Base-by-base conservation (phyloP, 1,284 basidiomycete genomes). In the Ceratobasidium sp. region DNA sequence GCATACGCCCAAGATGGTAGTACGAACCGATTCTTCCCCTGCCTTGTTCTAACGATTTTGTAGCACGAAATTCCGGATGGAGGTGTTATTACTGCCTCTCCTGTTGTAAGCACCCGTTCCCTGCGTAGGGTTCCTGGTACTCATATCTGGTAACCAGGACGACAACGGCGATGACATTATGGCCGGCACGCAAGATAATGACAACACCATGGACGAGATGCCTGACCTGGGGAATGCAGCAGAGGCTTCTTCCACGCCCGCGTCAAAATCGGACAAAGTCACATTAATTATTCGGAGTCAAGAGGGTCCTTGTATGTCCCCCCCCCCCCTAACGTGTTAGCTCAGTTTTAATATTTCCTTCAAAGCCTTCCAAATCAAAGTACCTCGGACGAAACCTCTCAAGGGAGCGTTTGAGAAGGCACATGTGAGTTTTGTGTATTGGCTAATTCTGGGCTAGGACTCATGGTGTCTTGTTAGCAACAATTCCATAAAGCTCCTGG, bases 1-100 rank as follows among this genome's bases (percentile, higher is more conserved):
- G 33, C 69, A 74, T 23, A 74, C 69, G 5, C 69, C 69, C 15
- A 74, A 74, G 47, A 74, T 74, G 69, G 69, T 74, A 39, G 7
- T 13, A 35, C 15, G 45, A 28, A 17, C n/a, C 17, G 26, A 4
- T 47, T n/a, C 26, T 31, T n/a, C 26, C 13, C 3, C 51, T 51
- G 56, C 13, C 42, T 47, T 47, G 31, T 20, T 63, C 45, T 42
- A 3, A 49, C 5, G 11, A 20, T 53, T 13, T 28, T 23, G 1
- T 31, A 74, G 69, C 69, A 74, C 31, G 69, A 74, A 23, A 74
- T 74, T 28, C 69, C 69, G 4, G 69, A 74, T 20, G 58, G 58
- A 8, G 69, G 69, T 6, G 58, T 74, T 20, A 74, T 74, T 17
- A 74, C 69, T 15, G 69, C 69, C 33, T 74, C 61, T 23, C 69